Percentiles rank a stretch among this genome's conserved stretches.
phyloP scores from a whole-genome alignment of 192 early-diverging fungal genomes.

The Spinellus fusiger region DNA sequence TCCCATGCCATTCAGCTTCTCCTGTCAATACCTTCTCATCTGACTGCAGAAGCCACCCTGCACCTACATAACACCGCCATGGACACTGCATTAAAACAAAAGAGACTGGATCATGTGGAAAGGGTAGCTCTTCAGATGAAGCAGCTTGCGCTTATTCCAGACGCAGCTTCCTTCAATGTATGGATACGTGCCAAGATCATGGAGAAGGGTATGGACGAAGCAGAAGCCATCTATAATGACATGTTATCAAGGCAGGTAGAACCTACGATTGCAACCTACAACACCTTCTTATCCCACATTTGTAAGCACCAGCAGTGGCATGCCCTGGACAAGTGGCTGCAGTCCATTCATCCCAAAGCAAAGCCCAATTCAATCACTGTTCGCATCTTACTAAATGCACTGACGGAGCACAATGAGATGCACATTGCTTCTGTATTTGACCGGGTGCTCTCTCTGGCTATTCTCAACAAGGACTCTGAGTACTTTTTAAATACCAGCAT shows the following conservation, averaged over 20 bases:
- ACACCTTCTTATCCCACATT: slow-evolving; percentile 12
- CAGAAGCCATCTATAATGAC: not conserved
- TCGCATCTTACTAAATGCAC: slow-evolving; percentile 11
- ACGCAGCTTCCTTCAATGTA: slow-evolving; percentile 17
- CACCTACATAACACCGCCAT: slow-evolving; percentile 5
- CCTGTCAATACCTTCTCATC: not conserved
- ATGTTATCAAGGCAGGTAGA: not conserved
- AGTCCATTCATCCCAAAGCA: not conserved
- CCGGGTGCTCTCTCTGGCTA: not conserved
- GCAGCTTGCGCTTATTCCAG: not conserved
- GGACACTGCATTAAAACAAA: slow-evolving; percentile 5
- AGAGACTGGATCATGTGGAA: not conserved
- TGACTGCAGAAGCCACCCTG: no score
- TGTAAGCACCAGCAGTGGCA: slow-evolving; percentile 7
- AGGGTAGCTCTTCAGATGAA: not conserved
- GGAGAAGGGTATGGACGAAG: not conserved
- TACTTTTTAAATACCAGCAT: slow-evolving; percentile 5
- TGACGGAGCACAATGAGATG: not conserved
- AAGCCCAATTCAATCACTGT: slow-evolving; percentile 8
- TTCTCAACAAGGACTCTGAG: not conserved
- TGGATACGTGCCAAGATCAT: slow-evolving; percentile 1
- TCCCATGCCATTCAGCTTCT: not conserved
- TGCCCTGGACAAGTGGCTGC: slow-evolving; percentile 4
- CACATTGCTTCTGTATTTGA: slow-evolving; percentile 8
- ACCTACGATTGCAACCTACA: slow-evolving; percentile 17